Evolutionary conservation across 2,329 filamentous ascomycete species (phyloP), one percentile per base, ranked within the genome.

Genomic region (Neopestalotiopsis sp.): DNA sequence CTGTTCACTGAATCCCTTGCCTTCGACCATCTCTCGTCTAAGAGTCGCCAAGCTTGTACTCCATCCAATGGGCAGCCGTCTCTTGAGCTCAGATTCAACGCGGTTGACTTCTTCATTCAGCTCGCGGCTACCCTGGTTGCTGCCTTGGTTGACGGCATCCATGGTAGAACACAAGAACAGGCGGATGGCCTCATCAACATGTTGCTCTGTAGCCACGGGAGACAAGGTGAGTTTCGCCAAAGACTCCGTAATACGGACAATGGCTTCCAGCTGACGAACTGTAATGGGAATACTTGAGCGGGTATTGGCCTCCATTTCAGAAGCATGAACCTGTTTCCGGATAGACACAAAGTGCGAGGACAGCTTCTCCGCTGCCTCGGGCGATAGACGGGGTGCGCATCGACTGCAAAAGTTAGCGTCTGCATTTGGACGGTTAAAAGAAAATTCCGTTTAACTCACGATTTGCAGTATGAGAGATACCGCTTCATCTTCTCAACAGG

Each of bases 341-440:
- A 99, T 98, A 71, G 94, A 95, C 70, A 99, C 96, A 76, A 99
- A 99, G 81, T 99, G 95, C 1, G 94, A 97, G 0, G 94, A 97
- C 14, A 99, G 90, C 81, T 98, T 98, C 82, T 98, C 96, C 0
- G 95, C 93, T 0, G 96, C 96, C 82, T 97, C 94, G 20, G 92
- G 88, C 34, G 94, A 97, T 34, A 99, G 90, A 57, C 95, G 92
- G 24, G 96, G 96, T 1, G 96, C 96, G 77, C 95, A 98, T 71
- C 94, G 94, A 69, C 93, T 95, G 74, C 10, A 61, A 52, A 70
- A 57, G 75, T 83, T 78, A 84, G 80, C 70, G 49, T 9, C 34
- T 59, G 5, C 24, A 28, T 28, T 28, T 28, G 24, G 24, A 28
- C 24, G 24, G 24, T 28, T 28, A 28, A 49, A 62, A 24, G 17